Base-by-base conservation (phyloP, 1,284 basidiomycete genomes). In the Naganishia albida region DNA sequence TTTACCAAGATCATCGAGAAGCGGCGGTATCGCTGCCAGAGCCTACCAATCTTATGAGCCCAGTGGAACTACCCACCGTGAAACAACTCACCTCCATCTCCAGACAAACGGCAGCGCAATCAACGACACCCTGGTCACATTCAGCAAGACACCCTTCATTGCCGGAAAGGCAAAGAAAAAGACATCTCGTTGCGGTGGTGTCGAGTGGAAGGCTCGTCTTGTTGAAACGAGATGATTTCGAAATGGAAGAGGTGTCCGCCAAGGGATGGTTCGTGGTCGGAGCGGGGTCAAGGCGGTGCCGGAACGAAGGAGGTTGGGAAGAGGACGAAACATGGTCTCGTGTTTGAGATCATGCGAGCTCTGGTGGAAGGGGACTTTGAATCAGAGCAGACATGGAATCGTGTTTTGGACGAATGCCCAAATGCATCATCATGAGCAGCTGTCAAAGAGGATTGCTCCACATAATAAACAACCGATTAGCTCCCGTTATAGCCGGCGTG, bases 31-130 rank as follows among this genome's bases (percentile, higher is more conserved):
- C 72, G 77, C 63, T 75, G 71, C 77, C 80, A 80, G 38, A 81
- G 65, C 52, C 80, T 81, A 55, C 3, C 20, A 25, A 3, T 23
- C 42, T 7, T 18, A 30, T 18, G 16, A 20, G 38, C 28, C 2
- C 20, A 39, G 40, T 15, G 26, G 1, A 43, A 23, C 23, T 13
- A n/a, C 26, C 30, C 12, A 25, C 10, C 25, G 15, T n/a, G n/a
- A n/a, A 42, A 26, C 23, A 40, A 70, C 77, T 72, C 69, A 79
- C 78, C 71, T 76, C 71, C 79, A 81, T 34, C 79, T 71, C 68
- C 79, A 81, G 15, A 81, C 77, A 68, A 83, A 83, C 3, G 82
- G 82, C 15, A 83, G 71, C 55, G 80, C 74, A 51, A 83, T 69
- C 34, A 83, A 72, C 7, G 76, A 76, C 39, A 78, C 72, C 39